Evolutionary conservation across 306 rosid genomes (phyloP).

Genomic region (Pachyrhizus erosus): DNA sequence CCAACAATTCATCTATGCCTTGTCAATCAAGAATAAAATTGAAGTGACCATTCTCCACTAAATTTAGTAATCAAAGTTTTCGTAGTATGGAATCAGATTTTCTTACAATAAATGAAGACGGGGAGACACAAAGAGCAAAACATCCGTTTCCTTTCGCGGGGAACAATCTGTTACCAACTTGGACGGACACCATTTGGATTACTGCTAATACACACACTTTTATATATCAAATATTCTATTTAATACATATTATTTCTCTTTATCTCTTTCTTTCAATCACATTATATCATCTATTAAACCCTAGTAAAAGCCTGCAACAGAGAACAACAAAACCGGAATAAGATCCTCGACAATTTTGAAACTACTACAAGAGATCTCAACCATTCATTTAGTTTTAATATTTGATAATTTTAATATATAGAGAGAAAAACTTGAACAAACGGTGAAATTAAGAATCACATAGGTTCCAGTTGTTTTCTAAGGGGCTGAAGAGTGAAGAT

Average conservation of each 20-base stretch:
- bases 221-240: neutral
- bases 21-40: neutral
- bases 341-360: no score
- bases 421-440: no score
- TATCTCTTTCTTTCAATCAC: no score
- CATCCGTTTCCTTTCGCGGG: neutral
- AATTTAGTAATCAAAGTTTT: neutral
- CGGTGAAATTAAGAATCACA: no score
- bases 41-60: neutral
- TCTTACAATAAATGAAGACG: neutral
- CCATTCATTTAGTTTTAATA: no score
- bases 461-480: no score
- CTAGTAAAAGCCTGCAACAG: neutral
- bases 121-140: neutral
- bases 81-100: neutral
- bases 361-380: no score
- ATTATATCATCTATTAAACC: no score
- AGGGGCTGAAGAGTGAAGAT: no score
- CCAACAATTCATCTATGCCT: neutral
- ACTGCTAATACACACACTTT: no score
- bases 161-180: neutral
- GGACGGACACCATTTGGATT: neutral
- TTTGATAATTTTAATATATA: no score
- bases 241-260: no score
- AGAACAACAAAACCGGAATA: neutral